These are phyloP conservation scores for Apiospora arundinis DNA, from an alignment of 2,329 filamentous ascomycete species.

Conservation along the genomic window DNA sequence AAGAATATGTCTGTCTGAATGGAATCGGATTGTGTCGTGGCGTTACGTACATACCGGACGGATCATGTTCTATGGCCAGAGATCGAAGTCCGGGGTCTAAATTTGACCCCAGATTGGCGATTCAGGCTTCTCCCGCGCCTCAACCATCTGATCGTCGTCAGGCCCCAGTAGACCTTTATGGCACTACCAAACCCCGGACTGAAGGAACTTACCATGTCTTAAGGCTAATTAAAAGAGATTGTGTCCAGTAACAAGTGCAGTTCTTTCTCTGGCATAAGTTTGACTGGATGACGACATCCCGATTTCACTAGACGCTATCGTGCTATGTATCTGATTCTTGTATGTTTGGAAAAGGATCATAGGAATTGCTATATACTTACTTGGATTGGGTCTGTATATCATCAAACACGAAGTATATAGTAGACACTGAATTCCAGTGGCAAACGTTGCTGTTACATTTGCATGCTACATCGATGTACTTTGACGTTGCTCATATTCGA, in stretches of 20 bases:
- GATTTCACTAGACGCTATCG: too few species aligned
- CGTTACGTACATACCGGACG: not conserved
- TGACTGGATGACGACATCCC: too few species aligned
- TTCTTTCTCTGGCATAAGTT: too few species aligned
- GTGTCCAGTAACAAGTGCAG: too few species aligned
- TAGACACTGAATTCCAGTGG: too few species aligned
- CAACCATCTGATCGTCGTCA: not conserved
- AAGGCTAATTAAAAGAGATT: too few species aligned
- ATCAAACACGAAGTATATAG: not conserved
- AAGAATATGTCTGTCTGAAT: too few species aligned
- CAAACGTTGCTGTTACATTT: not conserved
- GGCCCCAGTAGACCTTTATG: not conserved
- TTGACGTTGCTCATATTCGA: not conserved
- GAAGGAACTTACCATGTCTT: too few species aligned
- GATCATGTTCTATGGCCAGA: not conserved
- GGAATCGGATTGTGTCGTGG: too few species aligned
- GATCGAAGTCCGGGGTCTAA: not conserved
- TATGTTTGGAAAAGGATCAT: too few species aligned
- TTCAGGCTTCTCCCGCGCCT: not conserved
- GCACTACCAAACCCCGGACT: not conserved
- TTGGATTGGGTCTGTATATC: not conserved
- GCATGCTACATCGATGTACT: not conserved
- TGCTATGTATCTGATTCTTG: too few species aligned
- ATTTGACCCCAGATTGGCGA: not conserved
- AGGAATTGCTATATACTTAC: too few species aligned